These are phyloP conservation scores for Hypoxylon trugodes DNA, from an alignment of 495 filamentous ascomycete species.

Conservation along the genomic window DNA sequence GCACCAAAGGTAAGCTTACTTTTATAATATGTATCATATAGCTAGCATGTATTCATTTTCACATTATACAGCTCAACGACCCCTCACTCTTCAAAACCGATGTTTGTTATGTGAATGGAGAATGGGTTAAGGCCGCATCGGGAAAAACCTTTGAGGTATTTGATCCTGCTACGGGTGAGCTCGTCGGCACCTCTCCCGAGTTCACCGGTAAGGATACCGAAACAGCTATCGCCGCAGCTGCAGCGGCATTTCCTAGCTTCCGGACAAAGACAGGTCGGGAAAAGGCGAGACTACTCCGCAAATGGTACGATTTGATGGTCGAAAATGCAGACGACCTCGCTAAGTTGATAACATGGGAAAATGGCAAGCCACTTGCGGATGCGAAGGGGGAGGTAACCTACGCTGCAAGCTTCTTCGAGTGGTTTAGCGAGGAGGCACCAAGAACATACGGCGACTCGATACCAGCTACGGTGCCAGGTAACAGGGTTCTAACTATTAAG, in stretches of 20 bases:
- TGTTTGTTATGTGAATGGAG: constrained; percentile 84
- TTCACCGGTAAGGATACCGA: constrained; percentile 78
- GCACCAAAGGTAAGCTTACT: constrained; percentile 49
- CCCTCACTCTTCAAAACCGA: constrained; percentile 79
- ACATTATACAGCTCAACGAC: constrained; percentile 73
- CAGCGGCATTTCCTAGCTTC: constrained; percentile 78
- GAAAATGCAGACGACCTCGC: constrained; percentile 90
- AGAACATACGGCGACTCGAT: constrained; percentile 81
- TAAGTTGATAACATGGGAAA: constrained; percentile 86
- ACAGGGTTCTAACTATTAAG: constrained; percentile 80
- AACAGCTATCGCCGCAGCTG: constrained; percentile 78
- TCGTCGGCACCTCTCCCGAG: constrained; percentile 86
- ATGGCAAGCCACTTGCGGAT: constrained; percentile 77
- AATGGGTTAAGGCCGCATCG: constrained; percentile 79
- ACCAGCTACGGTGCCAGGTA: constrained; percentile 69
- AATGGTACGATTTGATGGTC: constrained; percentile 90
- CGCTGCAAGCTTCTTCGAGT: constrained; percentile 81
- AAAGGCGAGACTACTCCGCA: constrained; percentile 81
- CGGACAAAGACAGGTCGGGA: constrained; percentile 79
- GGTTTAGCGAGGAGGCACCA: constrained; percentile 82
- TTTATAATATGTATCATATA: not conserved
- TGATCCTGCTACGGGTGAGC: constrained; percentile 80
- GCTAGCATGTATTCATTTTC: not conserved
- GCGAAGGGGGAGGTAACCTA: constrained; percentile 78
- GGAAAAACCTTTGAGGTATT: constrained; percentile 83